Percentiles rank a stretch among this genome's conserved stretches.
Conservation (phyloP, 805 yeast species). For the Metschnikowia similis region DNA sequence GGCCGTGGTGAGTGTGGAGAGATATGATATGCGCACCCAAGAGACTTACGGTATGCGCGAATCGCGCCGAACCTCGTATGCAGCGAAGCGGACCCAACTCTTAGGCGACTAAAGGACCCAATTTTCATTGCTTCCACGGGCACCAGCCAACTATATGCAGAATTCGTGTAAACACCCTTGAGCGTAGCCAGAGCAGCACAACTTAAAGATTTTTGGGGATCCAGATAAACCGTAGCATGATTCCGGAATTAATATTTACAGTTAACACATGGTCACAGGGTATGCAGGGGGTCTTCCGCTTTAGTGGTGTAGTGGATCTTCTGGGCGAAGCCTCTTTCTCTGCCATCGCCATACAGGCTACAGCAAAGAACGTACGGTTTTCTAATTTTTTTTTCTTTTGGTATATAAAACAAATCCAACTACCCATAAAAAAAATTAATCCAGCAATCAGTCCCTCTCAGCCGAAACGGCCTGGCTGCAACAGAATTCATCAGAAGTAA, state of each 20-base stretch:
- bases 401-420: constrained; percentile 22
- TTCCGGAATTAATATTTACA: too few relatives aligned
- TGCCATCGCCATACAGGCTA: not conserved
- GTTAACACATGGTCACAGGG: too few relatives aligned
- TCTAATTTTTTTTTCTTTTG: constrained; percentile 19
- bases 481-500: constrained; percentile 4
- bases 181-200: too few relatives aligned
- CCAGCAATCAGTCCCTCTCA: constrained; percentile 4
- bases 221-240: too few relatives aligned
- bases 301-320: too few relatives aligned
- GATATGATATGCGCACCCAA: not conserved
- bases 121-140: too few relatives aligned
- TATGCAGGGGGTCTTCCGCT: too few relatives aligned
- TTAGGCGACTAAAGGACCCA: too few relatives aligned
- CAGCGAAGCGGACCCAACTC: not conserved
- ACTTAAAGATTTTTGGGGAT: too few relatives aligned
- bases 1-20: not conserved
- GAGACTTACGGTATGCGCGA: not conserved
- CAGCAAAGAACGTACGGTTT: not conserved
- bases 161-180: too few relatives aligned
- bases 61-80: not conserved
- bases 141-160: too few relatives aligned
- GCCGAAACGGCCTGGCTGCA: not conserved
- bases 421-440: constrained; percentile 22
- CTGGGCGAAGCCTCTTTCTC: not conserved